phyloP scores from a whole-genome alignment of 2,329 filamentous ascomycete species.

The Trichoderma aggressivum region DNA sequence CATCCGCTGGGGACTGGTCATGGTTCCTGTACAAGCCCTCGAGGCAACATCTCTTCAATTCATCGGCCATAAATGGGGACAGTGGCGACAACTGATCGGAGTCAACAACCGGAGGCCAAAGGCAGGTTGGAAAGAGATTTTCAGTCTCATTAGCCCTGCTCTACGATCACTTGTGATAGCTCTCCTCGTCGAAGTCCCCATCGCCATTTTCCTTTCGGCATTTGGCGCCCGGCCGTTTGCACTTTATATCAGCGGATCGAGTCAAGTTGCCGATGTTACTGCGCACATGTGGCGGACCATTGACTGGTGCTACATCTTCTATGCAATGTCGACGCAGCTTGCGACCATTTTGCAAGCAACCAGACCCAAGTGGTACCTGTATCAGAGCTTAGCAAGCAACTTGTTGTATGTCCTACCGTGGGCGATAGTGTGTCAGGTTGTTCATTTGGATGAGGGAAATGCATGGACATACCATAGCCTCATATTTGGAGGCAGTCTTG shows the following conservation, averaged over 20 bases:
- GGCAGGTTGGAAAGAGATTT: constrained; percentile 20
- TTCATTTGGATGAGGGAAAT: constrained; percentile 45
- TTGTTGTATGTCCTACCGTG: constrained; percentile 67
- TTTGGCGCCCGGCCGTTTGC: constrained; percentile 60
- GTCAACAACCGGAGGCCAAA: constrained; percentile 22
- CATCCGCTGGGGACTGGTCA: constrained; percentile 70
- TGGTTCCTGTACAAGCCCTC: constrained; percentile 67
- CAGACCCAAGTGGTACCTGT: constrained; percentile 63
- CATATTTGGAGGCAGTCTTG: constrained; percentile 65
- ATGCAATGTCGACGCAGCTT: constrained; percentile 62
- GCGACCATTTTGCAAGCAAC: constrained; percentile 63
- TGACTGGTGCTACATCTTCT: constrained; percentile 68
- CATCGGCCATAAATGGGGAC: constrained; percentile 64
- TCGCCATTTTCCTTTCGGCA: constrained; percentile 60
- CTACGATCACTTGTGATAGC: constrained; percentile 51
- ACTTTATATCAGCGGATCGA: constrained; percentile 55
- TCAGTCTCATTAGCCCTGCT: constrained; percentile 50
- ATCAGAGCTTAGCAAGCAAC: constrained; percentile 64
- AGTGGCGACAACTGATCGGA: constrained; percentile 37
- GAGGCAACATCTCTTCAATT: constrained; percentile 64
- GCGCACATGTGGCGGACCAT: constrained; percentile 62
- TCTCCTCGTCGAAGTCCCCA: constrained; percentile 55
- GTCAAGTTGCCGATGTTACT: constrained; percentile 57
- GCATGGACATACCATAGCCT: constrained; percentile 66
- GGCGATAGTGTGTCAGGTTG: constrained; percentile 59